A percentile compares a stretch with the other conserved stretches of the same genome.
Conservation (phyloP, 495 filamentous ascomycete genomes). For the Geoglossum glabrum region DNA sequence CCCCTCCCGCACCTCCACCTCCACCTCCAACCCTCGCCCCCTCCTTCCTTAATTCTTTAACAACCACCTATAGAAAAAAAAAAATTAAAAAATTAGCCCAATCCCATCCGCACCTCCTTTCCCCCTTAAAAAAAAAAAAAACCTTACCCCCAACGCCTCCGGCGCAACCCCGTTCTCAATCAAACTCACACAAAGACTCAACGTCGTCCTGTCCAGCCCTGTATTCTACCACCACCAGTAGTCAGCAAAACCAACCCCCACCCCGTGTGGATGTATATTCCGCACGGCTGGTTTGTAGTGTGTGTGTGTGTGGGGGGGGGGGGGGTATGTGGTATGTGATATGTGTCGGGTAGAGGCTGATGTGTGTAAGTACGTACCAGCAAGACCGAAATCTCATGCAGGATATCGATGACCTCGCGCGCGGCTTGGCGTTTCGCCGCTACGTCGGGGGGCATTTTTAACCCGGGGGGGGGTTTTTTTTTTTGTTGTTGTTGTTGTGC, state of each 20-base stretch:
- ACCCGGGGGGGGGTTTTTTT: neutral
- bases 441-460: slow-evolving; percentile 14
- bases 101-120: no score
- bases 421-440: slow-evolving; percentile 63
- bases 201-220: slow-evolving; percentile 66
- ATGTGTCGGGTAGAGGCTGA: no score
- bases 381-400: slow-evolving; percentile 81
- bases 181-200: slow-evolving; percentile 86
- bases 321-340: no score
- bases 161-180: slow-evolving; percentile 96
- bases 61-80: neutral
- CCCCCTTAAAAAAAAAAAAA: neutral
- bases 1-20: neutral
- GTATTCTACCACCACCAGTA: slow-evolving; percentile 58
- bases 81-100: neutral
- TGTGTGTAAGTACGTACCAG: no score
- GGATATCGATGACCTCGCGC: slow-evolving; percentile 87
- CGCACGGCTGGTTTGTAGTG: no score
- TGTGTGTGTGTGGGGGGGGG: no score
- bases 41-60: neutral
- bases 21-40: neutral
- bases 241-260: no score
- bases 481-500: neutral
- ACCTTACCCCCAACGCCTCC: slow-evolving; percentile 67
- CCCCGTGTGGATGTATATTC: no score